These are phyloP conservation scores for Mollisia scopiformis DNA, from an alignment of 2,329 filamentous ascomycete species.

Conservation along the genomic window DNA sequence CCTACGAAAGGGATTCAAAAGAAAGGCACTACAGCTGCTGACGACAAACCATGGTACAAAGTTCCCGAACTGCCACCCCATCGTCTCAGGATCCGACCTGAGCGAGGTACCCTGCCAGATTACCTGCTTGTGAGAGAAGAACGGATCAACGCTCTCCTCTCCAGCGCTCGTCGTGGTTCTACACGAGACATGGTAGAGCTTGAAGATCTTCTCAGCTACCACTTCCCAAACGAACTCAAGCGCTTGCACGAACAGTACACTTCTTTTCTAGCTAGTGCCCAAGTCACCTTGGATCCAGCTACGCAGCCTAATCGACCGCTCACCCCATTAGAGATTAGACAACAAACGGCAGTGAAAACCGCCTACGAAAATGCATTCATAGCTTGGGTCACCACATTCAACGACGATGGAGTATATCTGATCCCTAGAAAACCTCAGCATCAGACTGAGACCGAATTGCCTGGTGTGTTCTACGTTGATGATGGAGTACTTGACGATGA, in stretches of 20 bases:
- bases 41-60: slow-evolving; percentile 20
- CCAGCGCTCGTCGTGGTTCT: too few relatives aligned
- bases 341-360: too few relatives aligned
- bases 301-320: too few relatives aligned
- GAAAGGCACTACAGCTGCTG: slow-evolving; percentile 10
- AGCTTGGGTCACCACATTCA: not conserved
- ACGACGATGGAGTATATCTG: slow-evolving; percentile 8
- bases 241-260: not conserved
- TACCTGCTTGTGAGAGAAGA: slow-evolving; percentile 12
- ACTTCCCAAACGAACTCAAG: slow-evolving; percentile 3
- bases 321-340: too few relatives aligned
- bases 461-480: slow-evolving; percentile 17
- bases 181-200: not conserved
- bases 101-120: slow-evolving; percentile 12
- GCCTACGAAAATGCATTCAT: not conserved
- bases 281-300: too few relatives aligned
- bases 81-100: slow-evolving; percentile 3
- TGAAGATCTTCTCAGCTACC: slow-evolving; percentile 4
- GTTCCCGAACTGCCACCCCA: not conserved
- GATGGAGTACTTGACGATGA: slow-evolving; percentile 6
- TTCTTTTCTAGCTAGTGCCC: not conserved
- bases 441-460: not conserved
- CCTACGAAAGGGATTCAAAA: slow-evolving; percentile 25
- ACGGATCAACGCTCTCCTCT: slow-evolving; percentile 17
- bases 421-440: not conserved